Conservation (phyloP, 2,329 filamentous ascomycete species). For the Leptographium lundbergii region DNA sequence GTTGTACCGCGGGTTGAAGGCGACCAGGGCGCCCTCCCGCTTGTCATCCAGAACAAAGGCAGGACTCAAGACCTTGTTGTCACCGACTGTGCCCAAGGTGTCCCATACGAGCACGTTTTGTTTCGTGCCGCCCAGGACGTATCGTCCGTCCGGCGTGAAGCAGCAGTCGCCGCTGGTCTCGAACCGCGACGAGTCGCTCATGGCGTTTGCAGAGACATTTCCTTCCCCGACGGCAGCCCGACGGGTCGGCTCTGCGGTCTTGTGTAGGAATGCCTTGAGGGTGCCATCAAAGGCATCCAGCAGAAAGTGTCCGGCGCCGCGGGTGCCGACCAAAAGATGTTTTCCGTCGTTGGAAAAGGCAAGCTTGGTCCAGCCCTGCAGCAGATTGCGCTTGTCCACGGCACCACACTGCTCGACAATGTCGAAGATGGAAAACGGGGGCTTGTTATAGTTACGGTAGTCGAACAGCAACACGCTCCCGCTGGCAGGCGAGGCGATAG, state of each 20-base stretch:
- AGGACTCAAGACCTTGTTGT: slow-evolving; percentile 50
- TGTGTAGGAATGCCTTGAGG: slow-evolving; percentile 60
- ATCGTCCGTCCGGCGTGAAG: slow-evolving; percentile 82
- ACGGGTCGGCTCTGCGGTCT: slow-evolving; percentile 38
- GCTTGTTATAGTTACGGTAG: slow-evolving; percentile 83
- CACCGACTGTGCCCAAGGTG: slow-evolving; percentile 42
- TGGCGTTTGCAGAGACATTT: slow-evolving; percentile 18
- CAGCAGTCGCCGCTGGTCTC: slow-evolving; percentile 68
- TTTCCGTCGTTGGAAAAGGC: slow-evolving; percentile 97
- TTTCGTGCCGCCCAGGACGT: slow-evolving; percentile 67
- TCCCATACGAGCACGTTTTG: slow-evolving; percentile 82
- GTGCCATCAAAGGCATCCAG: slow-evolving; percentile 85
- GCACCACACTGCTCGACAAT: slow-evolving; percentile 44
- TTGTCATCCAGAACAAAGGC: slow-evolving; percentile 51
- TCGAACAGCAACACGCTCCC: slow-evolving; percentile 83
- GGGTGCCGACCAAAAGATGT: slow-evolving; percentile 70
- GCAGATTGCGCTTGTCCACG: slow-evolving; percentile 42
- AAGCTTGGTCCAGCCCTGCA: slow-evolving; percentile 73
- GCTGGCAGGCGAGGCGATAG: slow-evolving; percentile 69
- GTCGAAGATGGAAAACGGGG: slow-evolving; percentile 79
- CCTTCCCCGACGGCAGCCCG: slow-evolving; percentile 42
- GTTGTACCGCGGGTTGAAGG: slow-evolving; percentile 85
- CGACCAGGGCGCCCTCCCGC: slow-evolving; percentile 60
- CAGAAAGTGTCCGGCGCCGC: slow-evolving; percentile 73
- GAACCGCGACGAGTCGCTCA: slow-evolving; percentile 21